Percentiles rank a stretch among this genome's conserved stretches.
phyloP scores from a whole-genome alignment of 2,329 filamentous ascomycete genomes.

The Microthyrium microscopicum region DNA sequence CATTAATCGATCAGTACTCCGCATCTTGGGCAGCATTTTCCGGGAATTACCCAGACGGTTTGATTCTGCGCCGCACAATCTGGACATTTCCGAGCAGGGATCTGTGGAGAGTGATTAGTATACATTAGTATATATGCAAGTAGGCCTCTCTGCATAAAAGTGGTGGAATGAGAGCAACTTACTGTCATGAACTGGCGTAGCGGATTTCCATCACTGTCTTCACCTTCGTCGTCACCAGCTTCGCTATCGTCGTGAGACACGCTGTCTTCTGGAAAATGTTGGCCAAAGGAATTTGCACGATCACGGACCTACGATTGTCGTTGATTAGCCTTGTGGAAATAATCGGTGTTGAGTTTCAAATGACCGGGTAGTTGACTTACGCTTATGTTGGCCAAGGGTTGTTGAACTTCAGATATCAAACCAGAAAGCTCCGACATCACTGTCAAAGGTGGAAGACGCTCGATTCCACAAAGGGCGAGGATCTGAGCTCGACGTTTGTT shows the following conservation, averaged over 20 bases:
- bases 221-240: background rate
- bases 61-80: background rate
- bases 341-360: background rate
- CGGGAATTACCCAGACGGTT: constrained; percentile 3
- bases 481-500: constrained; percentile 5
- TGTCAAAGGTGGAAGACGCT: constrained; percentile 2
- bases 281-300: too few species aligned
- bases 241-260: background rate
- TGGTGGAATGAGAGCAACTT: background rate
- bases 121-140: background rate
- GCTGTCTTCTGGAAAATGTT: too few species aligned
- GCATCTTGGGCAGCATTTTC: constrained; percentile 4
- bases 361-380: background rate
- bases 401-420: background rate
- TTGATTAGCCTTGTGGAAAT: background rate
- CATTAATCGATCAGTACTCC: background rate
- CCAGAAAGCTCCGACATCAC: background rate
- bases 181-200: background rate
- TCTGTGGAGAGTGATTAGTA: background rate
- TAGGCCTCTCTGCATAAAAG: background rate
- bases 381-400: background rate
- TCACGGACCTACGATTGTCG: background rate
- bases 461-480: constrained; percentile 1
- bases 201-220: background rate
- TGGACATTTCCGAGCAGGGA: constrained; percentile 4